phyloP scores from a whole-genome alignment of 352 stramenopile species.

The Aphanomyces astaci region DNA sequence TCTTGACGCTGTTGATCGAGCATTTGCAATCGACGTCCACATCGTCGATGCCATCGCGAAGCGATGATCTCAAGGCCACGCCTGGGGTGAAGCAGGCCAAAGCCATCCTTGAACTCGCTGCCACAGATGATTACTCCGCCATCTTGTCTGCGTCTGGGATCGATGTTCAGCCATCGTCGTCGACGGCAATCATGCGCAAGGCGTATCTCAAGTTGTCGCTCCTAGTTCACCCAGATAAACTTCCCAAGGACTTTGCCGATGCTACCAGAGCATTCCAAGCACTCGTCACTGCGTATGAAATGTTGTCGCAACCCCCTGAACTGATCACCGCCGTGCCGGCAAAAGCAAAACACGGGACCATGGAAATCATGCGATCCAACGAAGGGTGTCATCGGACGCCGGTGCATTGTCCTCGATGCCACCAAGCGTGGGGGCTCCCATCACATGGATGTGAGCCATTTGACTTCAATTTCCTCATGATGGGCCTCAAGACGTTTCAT shows the following conservation, averaged over 20 bases:
- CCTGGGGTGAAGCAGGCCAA: neutral
- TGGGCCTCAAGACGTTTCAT: constrained; percentile 13
- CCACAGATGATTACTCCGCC: constrained; percentile 10
- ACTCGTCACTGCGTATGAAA: constrained; percentile 22
- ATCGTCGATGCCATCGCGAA: neutral
- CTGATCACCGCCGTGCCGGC: neutral
- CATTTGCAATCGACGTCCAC: constrained; percentile 1
- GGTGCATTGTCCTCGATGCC: constrained; percentile 22
- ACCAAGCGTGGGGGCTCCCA: constrained; percentile 13
- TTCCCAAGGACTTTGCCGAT: constrained; percentile 4
- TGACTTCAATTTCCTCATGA: constrained; percentile 26
- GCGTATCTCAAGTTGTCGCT: constrained; percentile 15
- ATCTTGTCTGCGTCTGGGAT: constrained; percentile 6
- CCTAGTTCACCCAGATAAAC: constrained; percentile 20
- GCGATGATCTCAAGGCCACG: neutral
- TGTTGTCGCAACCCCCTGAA: constrained; percentile 9
- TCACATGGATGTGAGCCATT: constrained; percentile 15
- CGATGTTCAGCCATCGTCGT: neutral
- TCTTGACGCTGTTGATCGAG: constrained; percentile 17
- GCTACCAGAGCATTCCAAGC: constrained; percentile 24
- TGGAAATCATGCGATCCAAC: constrained; percentile 17
- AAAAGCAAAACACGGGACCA: neutral
- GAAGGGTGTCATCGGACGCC: constrained; percentile 21
- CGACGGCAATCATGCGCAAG: constrained; percentile 2
- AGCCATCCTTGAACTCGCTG: constrained; percentile 15